These are phyloP conservation scores for Wallacemonas rigidus DNA, from an alignment of 208 protist genomes.

Conservation along the genomic window DNA sequence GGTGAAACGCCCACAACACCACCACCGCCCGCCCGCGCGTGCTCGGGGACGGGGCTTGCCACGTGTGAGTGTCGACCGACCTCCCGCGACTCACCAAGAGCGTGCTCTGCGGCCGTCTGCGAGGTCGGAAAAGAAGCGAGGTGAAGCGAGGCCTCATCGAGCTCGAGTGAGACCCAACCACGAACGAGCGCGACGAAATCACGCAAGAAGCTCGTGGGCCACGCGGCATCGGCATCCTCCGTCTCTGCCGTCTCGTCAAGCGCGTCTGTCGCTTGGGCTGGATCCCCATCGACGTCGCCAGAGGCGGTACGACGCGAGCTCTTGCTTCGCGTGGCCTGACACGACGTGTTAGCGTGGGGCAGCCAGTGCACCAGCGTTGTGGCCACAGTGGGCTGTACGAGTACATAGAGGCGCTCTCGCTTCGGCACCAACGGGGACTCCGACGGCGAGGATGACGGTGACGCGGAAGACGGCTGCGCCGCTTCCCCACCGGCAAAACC, in stretches of 20 bases:
- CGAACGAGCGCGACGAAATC: constrained; percentile 32
- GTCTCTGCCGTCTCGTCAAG: too few species aligned
- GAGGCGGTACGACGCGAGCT: too few species aligned
- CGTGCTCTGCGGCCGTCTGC: not conserved
- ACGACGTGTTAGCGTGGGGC: not conserved
- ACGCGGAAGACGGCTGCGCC: not conserved
- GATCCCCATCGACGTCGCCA: too few species aligned
- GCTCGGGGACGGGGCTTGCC: not conserved
- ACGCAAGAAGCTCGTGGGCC: constrained; percentile 25
- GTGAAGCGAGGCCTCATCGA: constrained; percentile 22
- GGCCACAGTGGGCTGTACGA: not conserved
- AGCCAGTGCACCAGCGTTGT: not conserved
- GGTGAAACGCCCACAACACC: too few species aligned
- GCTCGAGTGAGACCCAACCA: constrained; percentile 39
- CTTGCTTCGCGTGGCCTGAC: too few species aligned
- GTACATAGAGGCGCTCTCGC: constrained; percentile 5
- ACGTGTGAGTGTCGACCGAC: not conserved
- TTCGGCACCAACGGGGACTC: not conserved
- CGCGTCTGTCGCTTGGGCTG: too few species aligned
- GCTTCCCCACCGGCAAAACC: not conserved
- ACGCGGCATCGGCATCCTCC: not conserved
- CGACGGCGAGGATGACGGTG: too few species aligned
- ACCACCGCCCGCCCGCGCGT: constrained; percentile 3
- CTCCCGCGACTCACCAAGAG: not conserved
- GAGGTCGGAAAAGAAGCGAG: not conserved